phyloP scores from a whole-genome alignment of 768 basidiomycete species.

The Baorangia bicolor region DNA sequence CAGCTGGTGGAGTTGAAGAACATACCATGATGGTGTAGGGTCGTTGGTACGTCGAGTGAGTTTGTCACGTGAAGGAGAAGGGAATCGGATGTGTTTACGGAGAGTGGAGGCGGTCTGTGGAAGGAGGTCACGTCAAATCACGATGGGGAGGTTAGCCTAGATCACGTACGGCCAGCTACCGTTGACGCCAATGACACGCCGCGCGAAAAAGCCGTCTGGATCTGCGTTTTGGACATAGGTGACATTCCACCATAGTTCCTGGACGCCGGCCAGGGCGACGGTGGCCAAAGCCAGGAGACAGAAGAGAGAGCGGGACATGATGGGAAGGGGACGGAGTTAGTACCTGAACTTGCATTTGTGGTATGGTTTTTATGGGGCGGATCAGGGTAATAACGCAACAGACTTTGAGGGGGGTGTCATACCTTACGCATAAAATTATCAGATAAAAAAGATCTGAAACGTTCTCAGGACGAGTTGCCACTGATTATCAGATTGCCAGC shows the following conservation, averaged over 20 bases:
- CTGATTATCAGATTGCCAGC: neutral
- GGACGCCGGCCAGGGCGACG: conserved; percentile 57
- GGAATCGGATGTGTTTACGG: conserved; percentile 67
- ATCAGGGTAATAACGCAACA: no score
- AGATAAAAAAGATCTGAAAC: conserved; percentile 7
- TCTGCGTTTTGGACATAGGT: conserved; percentile 77
- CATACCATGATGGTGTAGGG: conserved; percentile 94
- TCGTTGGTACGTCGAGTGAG: conserved; percentile 60
- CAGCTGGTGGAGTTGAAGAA: conserved; percentile 85
- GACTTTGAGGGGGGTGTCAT: no score
- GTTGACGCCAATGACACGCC: conserved; percentile 86
- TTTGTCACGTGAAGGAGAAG: conserved; percentile 78
- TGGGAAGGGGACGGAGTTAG: no score
- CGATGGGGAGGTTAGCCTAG: neutral
- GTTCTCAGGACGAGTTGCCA: no score
- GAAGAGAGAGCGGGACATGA: conserved; percentile 3
- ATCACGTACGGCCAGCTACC: conserved; percentile 86
- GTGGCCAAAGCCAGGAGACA: conserved; percentile 27
- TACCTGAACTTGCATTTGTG: no score
- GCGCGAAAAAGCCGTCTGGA: conserved; percentile 78
- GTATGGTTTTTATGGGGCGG: no score
- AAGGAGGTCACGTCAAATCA: neutral
- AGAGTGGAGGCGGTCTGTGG: conserved; percentile 76
- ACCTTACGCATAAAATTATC: no score
- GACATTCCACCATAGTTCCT: conserved; percentile 89